These are phyloP conservation scores for Annulohypoxylon nitens DNA, from an alignment of 495 filamentous ascomycete genomes.

Conservation along the genomic window DNA sequence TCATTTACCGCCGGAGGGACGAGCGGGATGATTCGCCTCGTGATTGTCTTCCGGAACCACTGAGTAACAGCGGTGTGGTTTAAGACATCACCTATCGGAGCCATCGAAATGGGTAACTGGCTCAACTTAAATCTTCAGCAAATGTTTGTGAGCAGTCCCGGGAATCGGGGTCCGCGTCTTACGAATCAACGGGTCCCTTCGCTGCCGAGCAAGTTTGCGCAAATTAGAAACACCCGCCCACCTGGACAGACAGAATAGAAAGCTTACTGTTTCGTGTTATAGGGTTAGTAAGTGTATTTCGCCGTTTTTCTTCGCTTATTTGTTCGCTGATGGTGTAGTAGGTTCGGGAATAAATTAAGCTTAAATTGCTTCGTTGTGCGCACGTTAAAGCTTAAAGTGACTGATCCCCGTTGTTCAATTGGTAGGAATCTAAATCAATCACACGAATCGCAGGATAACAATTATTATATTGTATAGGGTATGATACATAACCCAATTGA, in stretches of 20 bases:
- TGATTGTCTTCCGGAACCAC: not conserved
- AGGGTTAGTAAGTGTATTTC: constrained; percentile 3
- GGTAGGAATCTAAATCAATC: not conserved
- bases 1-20: not conserved
- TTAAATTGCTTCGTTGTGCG: constrained; percentile 17
- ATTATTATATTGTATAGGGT: not conserved
- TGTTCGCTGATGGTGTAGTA: not conserved
- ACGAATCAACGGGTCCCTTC: not conserved
- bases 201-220: constrained; percentile 33
- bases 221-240: constrained; percentile 19
- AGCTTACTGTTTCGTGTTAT: not conserved
- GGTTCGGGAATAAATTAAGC: constrained; percentile 25
- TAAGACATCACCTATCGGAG: not conserved
- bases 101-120: not conserved
- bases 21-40: not conserved
- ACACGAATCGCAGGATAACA: not conserved
- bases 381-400: not conserved
- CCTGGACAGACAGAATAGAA: not conserved
- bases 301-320: not conserved
- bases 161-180: not conserved
- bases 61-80: not conserved
- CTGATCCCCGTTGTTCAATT: not conserved
- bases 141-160: constrained; percentile 1
- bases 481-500: not conserved
- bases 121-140: constrained; percentile 9